Evolutionary conservation across 768 basidiomycete genomes (phyloP).

Genomic region (Mycena vitilis): DNA sequence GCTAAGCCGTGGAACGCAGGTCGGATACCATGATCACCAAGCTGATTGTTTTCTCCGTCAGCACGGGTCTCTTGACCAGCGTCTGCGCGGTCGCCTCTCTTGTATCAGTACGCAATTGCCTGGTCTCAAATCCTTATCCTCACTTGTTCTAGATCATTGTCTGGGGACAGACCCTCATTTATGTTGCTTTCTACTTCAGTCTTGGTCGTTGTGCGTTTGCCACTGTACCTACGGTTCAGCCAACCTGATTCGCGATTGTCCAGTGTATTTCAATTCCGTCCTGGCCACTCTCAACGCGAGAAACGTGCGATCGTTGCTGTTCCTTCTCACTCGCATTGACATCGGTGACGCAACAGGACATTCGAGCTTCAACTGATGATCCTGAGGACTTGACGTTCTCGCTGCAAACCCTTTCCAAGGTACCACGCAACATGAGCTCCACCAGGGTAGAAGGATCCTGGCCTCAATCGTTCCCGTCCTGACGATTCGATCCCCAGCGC

Average conservation of each 20-base stretch:
- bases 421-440: slow-evolving; percentile 47
- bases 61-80: slow-evolving; percentile 55
- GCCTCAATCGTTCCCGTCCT: slow-evolving; percentile 19
- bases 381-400: slow-evolving; percentile 61
- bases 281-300: slow-evolving; percentile 65
- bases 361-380: slow-evolving; percentile 57
- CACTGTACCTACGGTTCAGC: not conserved
- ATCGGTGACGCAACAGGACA: slow-evolving; percentile 40
- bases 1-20: slow-evolving; percentile 38
- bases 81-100: slow-evolving; percentile 58
- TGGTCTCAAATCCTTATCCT: not conserved
- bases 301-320: slow-evolving; percentile 28
- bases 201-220: slow-evolving; percentile 58
- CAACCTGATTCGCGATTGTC: not conserved
- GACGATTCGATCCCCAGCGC: slow-evolving; percentile 42
- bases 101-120: slow-evolving; percentile 43
- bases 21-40: slow-evolving; percentile 60
- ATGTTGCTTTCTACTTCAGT: slow-evolving; percentile 69
- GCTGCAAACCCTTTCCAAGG: slow-evolving; percentile 56
- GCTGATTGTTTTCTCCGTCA: slow-evolving; percentile 35
- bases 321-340: too few relatives aligned
- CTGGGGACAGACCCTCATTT: slow-evolving; percentile 63
- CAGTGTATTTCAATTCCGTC: slow-evolving; percentile 65
- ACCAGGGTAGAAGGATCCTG: slow-evolving; percentile 39
- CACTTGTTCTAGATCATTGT: slow-evolving; percentile 52